A percentile compares a stretch with the other conserved stretches of the same genome.
Evolutionary conservation across 768 basidiomycete species (phyloP).

Genomic region (Gloeostereum incarnatum): DNA sequence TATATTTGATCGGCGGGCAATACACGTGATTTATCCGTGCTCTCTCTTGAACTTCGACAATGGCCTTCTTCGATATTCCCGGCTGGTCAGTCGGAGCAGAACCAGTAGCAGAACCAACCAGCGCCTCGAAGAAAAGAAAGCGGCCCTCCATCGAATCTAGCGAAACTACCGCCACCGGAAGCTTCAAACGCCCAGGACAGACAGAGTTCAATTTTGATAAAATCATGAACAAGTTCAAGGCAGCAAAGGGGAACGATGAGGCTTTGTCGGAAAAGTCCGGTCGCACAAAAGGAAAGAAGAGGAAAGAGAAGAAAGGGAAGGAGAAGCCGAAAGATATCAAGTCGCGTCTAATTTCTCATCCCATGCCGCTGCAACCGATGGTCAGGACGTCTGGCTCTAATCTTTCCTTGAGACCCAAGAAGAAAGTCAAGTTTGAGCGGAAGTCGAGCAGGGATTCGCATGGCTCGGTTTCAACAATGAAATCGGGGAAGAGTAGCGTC

Average conservation of each 20-base stretch:
- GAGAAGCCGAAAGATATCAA: conserved; percentile 7
- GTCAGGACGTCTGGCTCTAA: conserved; percentile 9
- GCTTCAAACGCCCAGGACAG: too few relatives aligned
- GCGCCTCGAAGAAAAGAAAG: conserved; percentile 51
- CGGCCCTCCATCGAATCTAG: conserved; percentile 27
- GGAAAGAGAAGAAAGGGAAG: conserved; percentile 13
- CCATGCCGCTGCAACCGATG: conserved; percentile 13
- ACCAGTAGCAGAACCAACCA: conserved; percentile 24
- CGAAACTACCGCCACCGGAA: conserved; percentile 14
- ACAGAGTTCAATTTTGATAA: conserved; percentile 53
- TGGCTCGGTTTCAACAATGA: neutral
- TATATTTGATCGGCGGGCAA: too few relatives aligned
- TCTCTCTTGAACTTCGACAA: too few relatives aligned
- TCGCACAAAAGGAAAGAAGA: conserved; percentile 12
- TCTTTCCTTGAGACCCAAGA: conserved; percentile 3
- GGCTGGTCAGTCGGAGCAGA: conserved; percentile 52
- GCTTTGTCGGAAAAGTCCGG: conserved; percentile 10
- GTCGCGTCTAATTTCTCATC: conserved; percentile 13
- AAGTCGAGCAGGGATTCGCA: conserved; percentile 11
- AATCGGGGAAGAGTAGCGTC: neutral
- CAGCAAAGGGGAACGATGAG: conserved; percentile 10
- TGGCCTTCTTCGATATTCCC: conserved; percentile 56
- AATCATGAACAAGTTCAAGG: conserved; percentile 39
- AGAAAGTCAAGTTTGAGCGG: conserved; percentile 12
- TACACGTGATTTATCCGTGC: too few relatives aligned